Conservation (phyloP, 106 monocot genomes). For the Ottelia alismoides region DNA sequence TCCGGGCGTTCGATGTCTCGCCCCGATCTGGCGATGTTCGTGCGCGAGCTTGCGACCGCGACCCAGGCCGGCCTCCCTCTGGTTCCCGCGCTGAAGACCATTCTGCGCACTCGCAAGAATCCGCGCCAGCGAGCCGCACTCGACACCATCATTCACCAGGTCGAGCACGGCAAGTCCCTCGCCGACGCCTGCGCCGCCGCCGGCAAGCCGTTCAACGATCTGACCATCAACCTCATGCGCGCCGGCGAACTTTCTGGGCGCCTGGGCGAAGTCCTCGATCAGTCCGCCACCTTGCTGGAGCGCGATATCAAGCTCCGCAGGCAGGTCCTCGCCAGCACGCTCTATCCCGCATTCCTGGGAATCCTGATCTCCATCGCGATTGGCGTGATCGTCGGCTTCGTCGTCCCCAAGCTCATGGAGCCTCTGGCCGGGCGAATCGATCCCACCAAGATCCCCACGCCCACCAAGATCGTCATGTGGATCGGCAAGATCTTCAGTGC, state of each 20-base stretch:
- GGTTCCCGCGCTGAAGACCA: too few species aligned
- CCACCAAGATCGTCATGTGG: neutral
- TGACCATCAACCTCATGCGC: too few species aligned
- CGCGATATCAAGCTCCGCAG: neutral
- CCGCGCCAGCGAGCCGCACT: too few species aligned
- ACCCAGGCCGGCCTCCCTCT: too few species aligned
- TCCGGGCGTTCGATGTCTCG: too few species aligned
- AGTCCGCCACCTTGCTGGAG: neutral
- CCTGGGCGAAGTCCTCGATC: neutral
- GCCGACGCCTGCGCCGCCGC: too few species aligned
- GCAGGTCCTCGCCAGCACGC: neutral
- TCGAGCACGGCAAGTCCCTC: too few species aligned
- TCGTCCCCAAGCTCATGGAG: neutral
- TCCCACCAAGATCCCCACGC: neutral
- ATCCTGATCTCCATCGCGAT: neutral
- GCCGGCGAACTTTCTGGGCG: neutral
- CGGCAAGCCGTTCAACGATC: too few species aligned
- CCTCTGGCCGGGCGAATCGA: neutral
- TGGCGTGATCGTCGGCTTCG: neutral
- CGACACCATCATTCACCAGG: too few species aligned
- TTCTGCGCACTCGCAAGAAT: too few species aligned
- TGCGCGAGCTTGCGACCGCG: too few species aligned
- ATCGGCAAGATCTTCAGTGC: neutral
- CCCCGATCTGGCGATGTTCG: too few species aligned
- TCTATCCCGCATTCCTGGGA: neutral